Percentiles rank a stretch among this genome's conserved stretches.
These are phyloP conservation scores for Chionographis japonica DNA, from an alignment of 106 monocot species.

Conservation along the genomic window DNA sequence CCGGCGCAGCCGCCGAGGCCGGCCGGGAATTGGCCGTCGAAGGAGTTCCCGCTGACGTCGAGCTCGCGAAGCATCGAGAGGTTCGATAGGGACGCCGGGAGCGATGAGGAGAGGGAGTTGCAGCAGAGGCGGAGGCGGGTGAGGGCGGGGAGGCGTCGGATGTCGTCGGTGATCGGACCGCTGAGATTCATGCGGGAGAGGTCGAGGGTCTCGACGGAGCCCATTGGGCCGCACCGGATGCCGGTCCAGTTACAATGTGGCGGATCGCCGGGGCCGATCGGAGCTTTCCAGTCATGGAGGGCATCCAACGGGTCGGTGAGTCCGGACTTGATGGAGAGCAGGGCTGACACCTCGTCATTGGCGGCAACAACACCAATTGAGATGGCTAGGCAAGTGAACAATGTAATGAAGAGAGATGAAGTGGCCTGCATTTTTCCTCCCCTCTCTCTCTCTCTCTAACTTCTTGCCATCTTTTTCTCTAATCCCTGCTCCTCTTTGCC, in stretches of 20 bases:
- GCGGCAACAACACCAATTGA: slow-evolving; percentile 3
- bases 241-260: slow-evolving; percentile 80
- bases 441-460: not conserved
- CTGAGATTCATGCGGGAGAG: slow-evolving; percentile 62
- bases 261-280: not conserved
- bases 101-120: slow-evolving; percentile 52
- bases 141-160: slow-evolving; percentile 35
- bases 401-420: slow-evolving; percentile 1
- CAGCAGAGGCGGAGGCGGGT: slow-evolving; percentile 38
- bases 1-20: slow-evolving; percentile 40
- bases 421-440: not conserved
- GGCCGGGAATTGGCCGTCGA: slow-evolving; percentile 51
- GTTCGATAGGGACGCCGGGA: slow-evolving; percentile 36
- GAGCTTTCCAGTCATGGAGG: slow-evolving; percentile 44
- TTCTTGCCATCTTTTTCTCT: slow-evolving; percentile 11
- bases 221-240: slow-evolving; percentile 37
- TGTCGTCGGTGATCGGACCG: slow-evolving; percentile 32
- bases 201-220: slow-evolving; percentile 50
- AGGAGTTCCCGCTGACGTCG: slow-evolving; percentile 74
- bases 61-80: slow-evolving; percentile 31
- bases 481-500: too few relatives aligned
- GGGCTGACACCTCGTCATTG: slow-evolving; percentile 30
- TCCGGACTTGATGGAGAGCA: slow-evolving; percentile 51
- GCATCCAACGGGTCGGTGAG: slow-evolving; percentile 42
- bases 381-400: slow-evolving; percentile 10